Percentiles rank a stretch among this genome's conserved stretches.
phyloP scores from a whole-genome alignment of 139 green algal species.

The Coelastrella sp. region DNA sequence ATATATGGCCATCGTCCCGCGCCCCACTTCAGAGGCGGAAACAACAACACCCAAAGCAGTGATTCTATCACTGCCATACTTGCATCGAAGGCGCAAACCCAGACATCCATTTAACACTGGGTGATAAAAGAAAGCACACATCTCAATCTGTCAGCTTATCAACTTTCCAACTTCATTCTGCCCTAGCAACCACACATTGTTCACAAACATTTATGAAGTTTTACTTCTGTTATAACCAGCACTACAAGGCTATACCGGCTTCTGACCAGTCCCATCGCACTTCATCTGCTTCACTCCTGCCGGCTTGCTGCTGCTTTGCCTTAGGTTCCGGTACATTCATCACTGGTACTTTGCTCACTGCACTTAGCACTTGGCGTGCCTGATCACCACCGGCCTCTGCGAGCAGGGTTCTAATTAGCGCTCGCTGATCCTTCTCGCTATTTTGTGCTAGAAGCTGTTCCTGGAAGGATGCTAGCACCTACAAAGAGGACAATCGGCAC shows the following conservation, averaged over 20 bases:
- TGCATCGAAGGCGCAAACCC: too few relatives aligned
- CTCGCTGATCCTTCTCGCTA: slow-evolving; percentile 83
- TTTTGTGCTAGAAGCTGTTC: slow-evolving; percentile 38
- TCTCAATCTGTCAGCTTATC: too few relatives aligned
- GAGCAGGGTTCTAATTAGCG: slow-evolving; percentile 77
- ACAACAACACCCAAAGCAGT: too few relatives aligned
- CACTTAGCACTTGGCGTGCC: slow-evolving; percentile 64
- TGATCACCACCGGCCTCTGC: slow-evolving; percentile 62
- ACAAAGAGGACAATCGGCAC: background rate
- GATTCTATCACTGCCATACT: too few relatives aligned
- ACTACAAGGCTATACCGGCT: slow-evolving; percentile 35
- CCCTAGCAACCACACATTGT: too few relatives aligned
- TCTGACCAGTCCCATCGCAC: slow-evolving; percentile 43
- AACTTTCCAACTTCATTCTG: too few relatives aligned
- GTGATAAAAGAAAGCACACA: too few relatives aligned
- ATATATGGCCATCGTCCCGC: too few relatives aligned
- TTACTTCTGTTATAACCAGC: background rate
- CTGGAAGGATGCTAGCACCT: slow-evolving; percentile 46
- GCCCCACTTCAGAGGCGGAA: too few relatives aligned
- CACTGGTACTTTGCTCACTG: slow-evolving; percentile 50
- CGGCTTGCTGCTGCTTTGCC: slow-evolving; percentile 23
- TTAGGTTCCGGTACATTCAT: slow-evolving; percentile 55
- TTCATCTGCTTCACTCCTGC: slow-evolving; percentile 27
- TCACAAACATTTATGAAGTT: too few relatives aligned
- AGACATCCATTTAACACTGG: too few relatives aligned